Evolutionary conservation across 83 land plant genomes (phyloP).

Genomic region (Isoetes engelmannii): DNA sequence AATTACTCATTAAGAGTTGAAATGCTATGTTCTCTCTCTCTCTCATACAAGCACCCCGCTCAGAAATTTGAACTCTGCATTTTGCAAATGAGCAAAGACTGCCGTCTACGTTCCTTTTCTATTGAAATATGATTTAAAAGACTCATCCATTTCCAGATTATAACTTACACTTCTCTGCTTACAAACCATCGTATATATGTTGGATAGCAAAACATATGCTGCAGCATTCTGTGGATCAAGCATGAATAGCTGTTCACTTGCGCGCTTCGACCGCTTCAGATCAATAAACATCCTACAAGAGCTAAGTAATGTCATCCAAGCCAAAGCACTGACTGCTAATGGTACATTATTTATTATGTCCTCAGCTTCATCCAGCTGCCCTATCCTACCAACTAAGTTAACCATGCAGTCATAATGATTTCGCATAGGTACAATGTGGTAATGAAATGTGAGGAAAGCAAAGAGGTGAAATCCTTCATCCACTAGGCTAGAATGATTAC

Average conservation of each 20-base stretch:
- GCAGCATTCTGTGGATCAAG: not conserved
- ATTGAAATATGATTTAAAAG: too few species aligned
- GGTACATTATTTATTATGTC: not conserved
- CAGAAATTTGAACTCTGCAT: too few species aligned
- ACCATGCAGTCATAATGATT: not conserved
- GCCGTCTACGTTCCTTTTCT: too few species aligned
- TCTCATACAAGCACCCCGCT: too few species aligned
- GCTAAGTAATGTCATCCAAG: not conserved
- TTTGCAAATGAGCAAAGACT: too few species aligned
- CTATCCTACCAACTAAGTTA: not conserved
- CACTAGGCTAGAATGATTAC: not conserved
- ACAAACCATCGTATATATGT: too few species aligned
- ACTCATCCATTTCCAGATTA: too few species aligned
- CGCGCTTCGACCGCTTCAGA: not conserved
- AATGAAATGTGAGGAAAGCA: not conserved
- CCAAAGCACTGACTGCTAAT: not conserved
- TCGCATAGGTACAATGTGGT: not conserved
- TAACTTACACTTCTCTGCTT: too few species aligned
- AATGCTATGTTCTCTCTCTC: too few species aligned
- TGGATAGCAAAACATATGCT: too few species aligned
- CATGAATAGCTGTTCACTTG: not conserved
- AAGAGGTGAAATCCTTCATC: not conserved
- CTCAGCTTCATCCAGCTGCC: constrained; percentile 8
- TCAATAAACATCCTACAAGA: not conserved
- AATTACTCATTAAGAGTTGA: too few species aligned